Base-by-base conservation (phyloP, 2,329 filamentous ascomycete genomes). In the Venturia pyrina region DNA sequence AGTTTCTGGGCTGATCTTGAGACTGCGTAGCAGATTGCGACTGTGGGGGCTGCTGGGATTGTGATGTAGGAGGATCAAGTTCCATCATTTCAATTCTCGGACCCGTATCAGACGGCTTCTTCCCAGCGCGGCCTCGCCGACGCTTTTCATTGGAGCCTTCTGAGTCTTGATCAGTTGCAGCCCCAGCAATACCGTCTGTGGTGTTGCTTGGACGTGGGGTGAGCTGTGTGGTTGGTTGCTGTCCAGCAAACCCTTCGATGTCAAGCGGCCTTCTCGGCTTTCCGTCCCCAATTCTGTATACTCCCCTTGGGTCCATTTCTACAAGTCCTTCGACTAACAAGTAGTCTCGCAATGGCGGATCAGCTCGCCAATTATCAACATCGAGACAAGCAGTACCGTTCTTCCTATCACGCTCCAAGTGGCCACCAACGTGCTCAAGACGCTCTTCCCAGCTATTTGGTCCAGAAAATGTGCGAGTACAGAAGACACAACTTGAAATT, bases 401-500 rank as follows among this genome's bases (percentile, higher is more conserved):
- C 57, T 70, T 75, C 75, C 71, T 78, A 59, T 75, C 80, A 75
- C 75, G 82, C 75, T 95, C 91, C 60, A 93, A 81, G 74, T 97
- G 93, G 66, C 85, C 82, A 0, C 90, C 91, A 2, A 96, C 85
- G 76, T 97, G 93, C 75, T 97, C 93, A 86, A 96, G 91, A 28
- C 90, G 82, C 66, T 87, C 83, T 67, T 95, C 89, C 92, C 92
- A 96, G 15, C 86, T 85, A 7, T 80, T 82, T 19, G 65, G 60
- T n/a, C 65, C 65, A 11, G 60, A 41, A 72, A 96, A 96, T 0
- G 74, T 73, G 62, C 83, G 83, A 1, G 68, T 71, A 74, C 93
- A 97, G 68, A 83, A 84, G 0, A 87, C 83, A 71, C 91, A 92
- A 3, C 69, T 68, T 74, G 88, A 88, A 48, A 79, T 76, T 0